These are phyloP conservation scores for Pseudogymnoascus sp. DNA, from an alignment of 2,329 filamentous ascomycete species.

Conservation along the genomic window DNA sequence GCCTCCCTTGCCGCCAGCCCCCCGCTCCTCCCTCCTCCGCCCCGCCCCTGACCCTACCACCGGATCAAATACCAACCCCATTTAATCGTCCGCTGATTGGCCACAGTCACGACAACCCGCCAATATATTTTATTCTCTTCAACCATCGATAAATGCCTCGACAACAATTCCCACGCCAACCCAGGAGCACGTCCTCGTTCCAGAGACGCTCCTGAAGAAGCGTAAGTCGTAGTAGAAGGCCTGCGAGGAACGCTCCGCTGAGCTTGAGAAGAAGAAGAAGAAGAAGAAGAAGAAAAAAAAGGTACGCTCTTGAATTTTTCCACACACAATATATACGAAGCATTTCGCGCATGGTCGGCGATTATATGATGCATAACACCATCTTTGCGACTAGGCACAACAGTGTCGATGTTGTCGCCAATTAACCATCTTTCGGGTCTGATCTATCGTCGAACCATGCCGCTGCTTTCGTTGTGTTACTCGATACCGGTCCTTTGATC, in stretches of 20 bases:
- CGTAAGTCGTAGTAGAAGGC: constrained; percentile 99
- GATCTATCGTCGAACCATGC: constrained; percentile 41
- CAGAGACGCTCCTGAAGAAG: constrained; percentile 99
- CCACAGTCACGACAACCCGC: background rate
- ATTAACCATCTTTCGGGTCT: constrained; percentile 99
- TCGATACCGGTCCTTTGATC: constrained; percentile 12
- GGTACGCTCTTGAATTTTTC: constrained; percentile 42
- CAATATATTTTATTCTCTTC: background rate
- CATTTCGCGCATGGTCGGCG: constrained; percentile 32
- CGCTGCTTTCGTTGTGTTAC: constrained; percentile 13
- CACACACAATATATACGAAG: constrained; percentile 14
- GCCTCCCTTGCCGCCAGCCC: too few species aligned
- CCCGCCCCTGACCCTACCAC: constrained; percentile 1
- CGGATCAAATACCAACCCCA: background rate
- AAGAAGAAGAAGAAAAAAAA: constrained; percentile 33
- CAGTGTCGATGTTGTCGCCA: constrained; percentile 91
- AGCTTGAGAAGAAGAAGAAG: constrained; percentile 75
- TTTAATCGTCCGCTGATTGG: background rate
- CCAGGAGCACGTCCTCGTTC: constrained; percentile 91
- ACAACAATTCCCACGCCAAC: constrained; percentile 68
- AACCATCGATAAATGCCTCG: constrained; percentile 20
- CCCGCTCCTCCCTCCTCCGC: background rate
- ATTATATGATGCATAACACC: constrained; percentile 80
- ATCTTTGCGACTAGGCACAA: constrained; percentile 79
- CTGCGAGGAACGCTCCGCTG: constrained; percentile 77